phyloP scores from a whole-genome alignment of 2,329 filamentous ascomycete species.

The Penicillium sp. region DNA sequence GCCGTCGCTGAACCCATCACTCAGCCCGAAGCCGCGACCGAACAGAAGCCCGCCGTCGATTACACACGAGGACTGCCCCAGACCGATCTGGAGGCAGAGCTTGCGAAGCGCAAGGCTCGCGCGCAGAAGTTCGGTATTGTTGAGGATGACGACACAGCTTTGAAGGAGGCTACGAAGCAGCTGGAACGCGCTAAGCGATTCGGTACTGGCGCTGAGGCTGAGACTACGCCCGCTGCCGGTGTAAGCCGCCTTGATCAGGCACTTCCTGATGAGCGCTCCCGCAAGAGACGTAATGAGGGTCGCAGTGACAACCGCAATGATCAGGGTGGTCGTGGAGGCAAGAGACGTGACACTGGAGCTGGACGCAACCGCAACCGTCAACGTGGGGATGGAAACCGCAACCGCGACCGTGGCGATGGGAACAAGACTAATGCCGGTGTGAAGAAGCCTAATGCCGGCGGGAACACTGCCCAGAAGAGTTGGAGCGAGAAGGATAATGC shows the following conservation, averaged over 20 bases:
- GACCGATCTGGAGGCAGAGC: slow-evolving; percentile 47
- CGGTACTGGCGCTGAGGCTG: slow-evolving; percentile 32
- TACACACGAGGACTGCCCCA: slow-evolving; percentile 46
- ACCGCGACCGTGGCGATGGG: slow-evolving; percentile 21
- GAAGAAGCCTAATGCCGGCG: slow-evolving; percentile 19
- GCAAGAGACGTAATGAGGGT: slow-evolving; percentile 36
- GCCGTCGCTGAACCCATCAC: slow-evolving; percentile 20
- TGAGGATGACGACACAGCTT: slow-evolving; percentile 40
- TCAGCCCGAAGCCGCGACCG: slow-evolving; percentile 21
- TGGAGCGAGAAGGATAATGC: slow-evolving; percentile 44
- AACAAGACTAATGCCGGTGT: slow-evolving; percentile 18
- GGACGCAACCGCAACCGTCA: slow-evolving; percentile 34
- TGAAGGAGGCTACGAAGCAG: slow-evolving; percentile 46
- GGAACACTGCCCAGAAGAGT: slow-evolving; percentile 17
- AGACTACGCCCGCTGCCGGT: slow-evolving; percentile 21
- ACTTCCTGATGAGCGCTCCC: slow-evolving; percentile 43
- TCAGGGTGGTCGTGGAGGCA: slow-evolving; percentile 43
- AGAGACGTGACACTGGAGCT: slow-evolving; percentile 41
- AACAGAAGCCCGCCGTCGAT: slow-evolving; percentile 38
- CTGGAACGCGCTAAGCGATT: slow-evolving; percentile 51
- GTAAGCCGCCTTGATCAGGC: slow-evolving; percentile 49
- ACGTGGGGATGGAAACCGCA: slow-evolving; percentile 26
- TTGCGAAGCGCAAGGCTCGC: slow-evolving; percentile 50
- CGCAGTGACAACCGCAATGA: slow-evolving; percentile 41
- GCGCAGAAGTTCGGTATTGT: slow-evolving; percentile 51